Conservation (phyloP, 805 yeast species). For the Cyberlindnera bimundalis region DNA sequence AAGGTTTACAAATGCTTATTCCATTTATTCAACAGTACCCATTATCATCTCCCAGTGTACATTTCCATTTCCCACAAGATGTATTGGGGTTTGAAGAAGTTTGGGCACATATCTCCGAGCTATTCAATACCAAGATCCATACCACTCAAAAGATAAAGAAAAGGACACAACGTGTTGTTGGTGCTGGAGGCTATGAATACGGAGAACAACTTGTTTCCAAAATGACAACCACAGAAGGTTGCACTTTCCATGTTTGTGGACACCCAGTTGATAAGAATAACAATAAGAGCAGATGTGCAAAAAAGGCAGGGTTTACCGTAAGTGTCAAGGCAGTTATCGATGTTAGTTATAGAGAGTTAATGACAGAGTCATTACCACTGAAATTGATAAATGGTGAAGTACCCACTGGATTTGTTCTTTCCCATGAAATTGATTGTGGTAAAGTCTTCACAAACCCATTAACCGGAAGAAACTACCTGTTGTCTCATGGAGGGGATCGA, state of each 20-base stretch:
- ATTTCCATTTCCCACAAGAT: conserved; percentile 39
- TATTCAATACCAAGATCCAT: conserved; percentile 30
- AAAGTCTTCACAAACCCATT: conserved; percentile 23
- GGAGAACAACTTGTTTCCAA: background rate
- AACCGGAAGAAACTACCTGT: conserved; percentile 26
- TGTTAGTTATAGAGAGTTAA: conserved; percentile 25
- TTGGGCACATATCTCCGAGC: conserved; percentile 37
- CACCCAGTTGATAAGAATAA: background rate
- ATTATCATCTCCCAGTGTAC: conserved; percentile 27
- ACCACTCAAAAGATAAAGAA: conserved; percentile 26
- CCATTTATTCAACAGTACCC: conserved; percentile 42
- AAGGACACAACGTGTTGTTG: conserved; percentile 22
- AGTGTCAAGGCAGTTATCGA: conserved; percentile 36
- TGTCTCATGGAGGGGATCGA: conserved; percentile 27
- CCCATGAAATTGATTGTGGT: conserved; percentile 13
- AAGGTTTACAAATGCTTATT: conserved; percentile 37
- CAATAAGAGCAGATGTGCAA: background rate
- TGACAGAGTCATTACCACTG: conserved; percentile 7
- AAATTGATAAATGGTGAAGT: conserved; percentile 6
- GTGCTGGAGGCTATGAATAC: conserved; percentile 1
- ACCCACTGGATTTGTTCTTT: conserved; percentile 25
- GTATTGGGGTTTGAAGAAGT: conserved; percentile 53
- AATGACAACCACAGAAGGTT: background rate
- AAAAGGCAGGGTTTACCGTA: conserved; percentile 21
- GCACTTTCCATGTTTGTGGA: conserved; percentile 19